Evolutionary conservation across 2,329 filamentous ascomycete species (phyloP), one percentile per base, ranked within the genome.

Genomic region (Epichloe brachyelytri): DNA sequence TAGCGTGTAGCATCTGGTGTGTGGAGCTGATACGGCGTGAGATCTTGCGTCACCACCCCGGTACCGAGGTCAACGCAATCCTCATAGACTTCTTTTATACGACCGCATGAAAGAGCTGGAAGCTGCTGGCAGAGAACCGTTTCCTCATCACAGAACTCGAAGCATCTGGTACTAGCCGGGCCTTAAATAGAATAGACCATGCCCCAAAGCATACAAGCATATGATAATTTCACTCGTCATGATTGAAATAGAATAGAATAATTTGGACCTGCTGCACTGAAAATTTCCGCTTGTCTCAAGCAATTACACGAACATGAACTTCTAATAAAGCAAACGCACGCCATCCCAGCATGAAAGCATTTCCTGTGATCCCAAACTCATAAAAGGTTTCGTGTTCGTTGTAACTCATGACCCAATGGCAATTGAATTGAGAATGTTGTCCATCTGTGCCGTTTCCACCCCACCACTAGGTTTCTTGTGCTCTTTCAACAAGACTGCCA

Each of bases 11-110:
- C 61, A 95, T 98, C 58, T 97, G 91, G 90, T 93, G 88, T 54
- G 86, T 97, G 1, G 93, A 98, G 66, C 71, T 96, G 56, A 85
- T 98, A 56, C 76, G 82, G 49, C 78, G 85, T 36, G 87, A 96
- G 64, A 97, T 98, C 48, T 62, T 83, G 51, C 77, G 74, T 44
- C 68, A 79, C 14, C 81, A 96, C 60, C 86, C 89, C 1, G 81
- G 84, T 10, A 76, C 82, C 1, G 73, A 79, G 49, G 68, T 84
- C 58, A 98, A 98, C 64, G 90, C 93, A 26, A 88, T 97, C 39
- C 68, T 98, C 59, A 93, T 98, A 56, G 93, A 98, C 67, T 98
- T 97, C 69, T 95, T 96, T 72, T 98, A 51, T 98, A 98, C 64
- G 93, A 98, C 69, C 82, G 85, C 17, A 89, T 93, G 70, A 98